Evolutionary conservation across 2,329 filamentous ascomycete species (phyloP), one percentile per base, ranked within the genome.

Genomic region (Trichophyton verrucosum): DNA sequence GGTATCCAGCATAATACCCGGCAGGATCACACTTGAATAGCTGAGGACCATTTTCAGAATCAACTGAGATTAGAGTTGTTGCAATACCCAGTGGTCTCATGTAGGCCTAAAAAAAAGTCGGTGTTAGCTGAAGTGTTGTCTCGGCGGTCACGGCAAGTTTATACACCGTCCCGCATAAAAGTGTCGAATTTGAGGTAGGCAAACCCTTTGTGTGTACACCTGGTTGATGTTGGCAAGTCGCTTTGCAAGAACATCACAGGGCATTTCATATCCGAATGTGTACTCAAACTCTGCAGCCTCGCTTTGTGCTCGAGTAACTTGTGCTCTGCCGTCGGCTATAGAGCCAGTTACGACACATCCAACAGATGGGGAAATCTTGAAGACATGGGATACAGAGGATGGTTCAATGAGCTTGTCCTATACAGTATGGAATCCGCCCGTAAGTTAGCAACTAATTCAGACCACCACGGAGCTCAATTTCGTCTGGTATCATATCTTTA

Each of bases 231-330:
- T 99, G 74, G 94, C 94, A 77, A 99, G 80, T 73, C 94, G 85
- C 84, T 99, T 99, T 66, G 94, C 89, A 71, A 99, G 79, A 59
- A 91, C 94, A 77, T 99, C 94, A 75, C 91, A 95, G 63, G 94
- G 94, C 94, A 99, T 99, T 81, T 99, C 94, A 77, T 99, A 99
- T 71, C 94, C 94, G 74, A 85, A 96, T 80, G 96, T 96, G 85
- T 99, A 99, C 77, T 86, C 86, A 80, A 99, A 99, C 74, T 99
- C 92, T 61, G 92, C 92, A 67, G 94, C 94, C 79, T 99, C 94
- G 69, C 89, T 89, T 78, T 94, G 88, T 65, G 94, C 94, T 71
- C 94, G 86, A 76, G 90, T 89, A 63, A 95, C 89, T 66, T 90
- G 95, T 36, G 94, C 91, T 74, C 94, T 84, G 63, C 94, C 94